phyloP scores from a whole-genome alignment of 768 basidiomycete species.

The Mycena sanguinolenta region DNA sequence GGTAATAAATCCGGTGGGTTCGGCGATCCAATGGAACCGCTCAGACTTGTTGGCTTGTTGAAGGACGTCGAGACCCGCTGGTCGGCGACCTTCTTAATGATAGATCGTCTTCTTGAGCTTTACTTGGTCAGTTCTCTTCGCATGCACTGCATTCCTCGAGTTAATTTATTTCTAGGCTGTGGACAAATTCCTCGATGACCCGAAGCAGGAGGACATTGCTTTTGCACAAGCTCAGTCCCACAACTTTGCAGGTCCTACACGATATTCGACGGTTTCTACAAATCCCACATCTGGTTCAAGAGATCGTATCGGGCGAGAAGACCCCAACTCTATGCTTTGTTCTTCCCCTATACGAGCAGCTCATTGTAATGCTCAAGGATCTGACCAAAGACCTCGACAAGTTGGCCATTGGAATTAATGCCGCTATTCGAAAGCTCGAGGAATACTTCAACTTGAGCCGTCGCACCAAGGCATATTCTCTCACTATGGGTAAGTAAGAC shows the following conservation, averaged over 20 bases:
- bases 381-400: slow-evolving; percentile 9
- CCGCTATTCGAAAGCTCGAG: slow-evolving; percentile 35
- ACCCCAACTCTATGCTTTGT: slow-evolving; percentile 47
- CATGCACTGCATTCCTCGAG: not conserved
- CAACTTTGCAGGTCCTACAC: slow-evolving; percentile 35
- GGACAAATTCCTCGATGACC: slow-evolving; percentile 16
- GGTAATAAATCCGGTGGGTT: slow-evolving; percentile 27
- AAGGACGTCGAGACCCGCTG: slow-evolving; percentile 43
- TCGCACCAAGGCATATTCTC: slow-evolving; percentile 31
- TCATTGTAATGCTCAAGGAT: slow-evolving; percentile 37
- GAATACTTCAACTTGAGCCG: slow-evolving; percentile 36
- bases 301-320: slow-evolving; percentile 44
- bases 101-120: slow-evolving; percentile 41
- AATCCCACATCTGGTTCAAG: slow-evolving; percentile 42
- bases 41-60: slow-evolving; percentile 38
- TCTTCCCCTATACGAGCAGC: slow-evolving; percentile 45
- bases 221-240: slow-evolving; percentile 9
- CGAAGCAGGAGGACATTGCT: slow-evolving; percentile 30
- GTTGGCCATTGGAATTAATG: slow-evolving; percentile 27
- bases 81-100: slow-evolving; percentile 47
- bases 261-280: slow-evolving; percentile 42
- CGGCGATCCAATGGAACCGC: slow-evolving; percentile 22
- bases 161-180: slow-evolving; percentile 21
- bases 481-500: slow-evolving; percentile 35
- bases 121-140: slow-evolving; percentile 1